These are phyloP conservation scores for Sungouiella thailandica DNA, from an alignment of 805 yeast species.

Conservation along the genomic window DNA sequence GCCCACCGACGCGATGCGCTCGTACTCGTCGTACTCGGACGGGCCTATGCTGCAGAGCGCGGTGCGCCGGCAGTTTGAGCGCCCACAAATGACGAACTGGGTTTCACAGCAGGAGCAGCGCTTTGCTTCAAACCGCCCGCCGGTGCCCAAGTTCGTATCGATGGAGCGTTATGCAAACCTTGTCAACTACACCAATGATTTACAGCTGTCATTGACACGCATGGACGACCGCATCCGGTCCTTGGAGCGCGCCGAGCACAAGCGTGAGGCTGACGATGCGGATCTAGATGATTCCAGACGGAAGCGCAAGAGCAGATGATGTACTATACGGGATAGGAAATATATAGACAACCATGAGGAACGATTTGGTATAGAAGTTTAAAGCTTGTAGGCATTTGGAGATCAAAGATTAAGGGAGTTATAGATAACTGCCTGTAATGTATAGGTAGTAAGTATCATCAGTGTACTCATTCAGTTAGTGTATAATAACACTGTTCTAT, in stretches of 20 bases:
- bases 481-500: too few species aligned
- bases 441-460: too few species aligned
- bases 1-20: too few species aligned
- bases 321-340: too few species aligned
- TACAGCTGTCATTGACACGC: constrained; percentile 21
- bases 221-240: constrained; percentile 8
- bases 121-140: not conserved
- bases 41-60: not conserved
- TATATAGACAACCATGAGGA: too few species aligned
- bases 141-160: constrained; percentile 16
- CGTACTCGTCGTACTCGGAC: not conserved
- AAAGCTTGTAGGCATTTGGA: too few species aligned
- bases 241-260: not conserved
- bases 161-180: constrained; percentile 30
- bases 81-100: not conserved
- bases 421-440: too few species aligned
- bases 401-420: too few species aligned
- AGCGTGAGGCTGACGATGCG: not conserved
- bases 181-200: constrained; percentile 26
- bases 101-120: not conserved
- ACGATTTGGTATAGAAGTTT: too few species aligned
- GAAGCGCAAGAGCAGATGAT: too few species aligned
- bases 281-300: too few species aligned
- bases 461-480: too few species aligned
- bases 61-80: not conserved